Base-by-base conservation (phyloP, 495 filamentous ascomycete species). In the Chaetomium fimeti region DNA sequence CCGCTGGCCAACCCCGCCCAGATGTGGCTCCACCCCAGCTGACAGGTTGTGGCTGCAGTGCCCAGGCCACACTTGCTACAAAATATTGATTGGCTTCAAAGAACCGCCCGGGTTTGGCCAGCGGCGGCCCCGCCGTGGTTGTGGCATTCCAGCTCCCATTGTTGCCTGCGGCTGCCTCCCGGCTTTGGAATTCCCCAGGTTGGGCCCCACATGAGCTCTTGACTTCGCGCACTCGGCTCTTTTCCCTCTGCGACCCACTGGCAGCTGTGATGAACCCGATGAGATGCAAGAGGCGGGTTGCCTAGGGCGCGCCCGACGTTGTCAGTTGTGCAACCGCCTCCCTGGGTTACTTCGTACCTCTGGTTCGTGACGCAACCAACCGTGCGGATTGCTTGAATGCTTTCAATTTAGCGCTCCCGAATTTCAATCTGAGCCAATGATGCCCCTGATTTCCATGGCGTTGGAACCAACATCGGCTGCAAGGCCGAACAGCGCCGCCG, bases 401-500 rank as follows among this genome's bases (percentile, higher is more conserved):
- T 20, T 36, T 49, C 18, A 49, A 49, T 7, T 24, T 49, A 32
- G 45, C 18, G 45, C n/a, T 24, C 32, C 20, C 16, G 36, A 29
- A 8, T 53, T 12, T 53, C 12, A 27, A 13, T 16, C 36, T 12
- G 45, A 51, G 22, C 59, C 59, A 61, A 61, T 61, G 4, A 25
- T 40, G 32, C 27, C 48, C 59, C 11, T n/a, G 22, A 40, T 53
- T 27, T 24, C 29, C 47, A 27, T 27, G 25, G 27, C 11, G 20
- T 22, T 42, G 32, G 29, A 61, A 53, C 47, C 36, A 53, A 51
- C 59, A 53, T 15, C 22, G 13, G 22, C 47, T 52, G 59, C 59
- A 42, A 28, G 45, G 59, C 59, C 32, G 36, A 9, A 22, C 59
- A 42, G 20, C 48, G 59, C 48, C 48, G 59, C 59, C 45, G 18